A percentile compares a stretch with the other conserved stretches of the same genome.
Conservation (phyloP, 2,329 filamentous ascomycete species). For the Diplocarpon rosae region DNA sequence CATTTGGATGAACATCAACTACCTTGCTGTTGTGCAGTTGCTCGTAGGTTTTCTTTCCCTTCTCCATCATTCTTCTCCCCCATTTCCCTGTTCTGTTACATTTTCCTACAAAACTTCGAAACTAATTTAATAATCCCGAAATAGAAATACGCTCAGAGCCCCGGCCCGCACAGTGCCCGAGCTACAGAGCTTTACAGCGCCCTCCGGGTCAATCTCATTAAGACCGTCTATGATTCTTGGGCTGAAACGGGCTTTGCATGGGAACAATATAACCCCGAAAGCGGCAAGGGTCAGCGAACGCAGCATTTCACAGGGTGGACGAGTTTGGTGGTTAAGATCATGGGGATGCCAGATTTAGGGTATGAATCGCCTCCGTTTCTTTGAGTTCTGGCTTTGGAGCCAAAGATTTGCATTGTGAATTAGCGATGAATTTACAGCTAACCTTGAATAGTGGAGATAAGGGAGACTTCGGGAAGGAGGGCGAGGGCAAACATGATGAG, state of each 20-base stretch:
- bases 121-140: slow-evolving; percentile 25
- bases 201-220: slow-evolving; percentile 73
- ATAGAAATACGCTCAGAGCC: slow-evolving; percentile 44
- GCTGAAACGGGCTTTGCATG: slow-evolving; percentile 88
- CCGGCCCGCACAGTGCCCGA: slow-evolving; percentile 56
- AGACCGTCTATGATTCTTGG: slow-evolving; percentile 84
- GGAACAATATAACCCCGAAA: slow-evolving; percentile 97
- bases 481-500: slow-evolving; percentile 16
- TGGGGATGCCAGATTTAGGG: slow-evolving; percentile 68
- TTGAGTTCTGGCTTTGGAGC: slow-evolving; percentile 9
- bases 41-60: slow-evolving; percentile 44
- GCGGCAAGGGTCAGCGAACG: slow-evolving; percentile 83
- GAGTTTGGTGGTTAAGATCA: slow-evolving; percentile 94
- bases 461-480: neutral
- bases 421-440: too few species aligned
- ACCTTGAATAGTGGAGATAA: too few species aligned
- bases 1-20: slow-evolving; percentile 95
- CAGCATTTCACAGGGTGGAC: slow-evolving; percentile 99
- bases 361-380: too few species aligned
- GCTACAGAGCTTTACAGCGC: slow-evolving; percentile 65
- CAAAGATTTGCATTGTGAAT: too few species aligned
- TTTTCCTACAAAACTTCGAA: neutral
- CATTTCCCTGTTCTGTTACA: neutral
- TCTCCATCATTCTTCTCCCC: neutral
- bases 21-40: slow-evolving; percentile 69